These are phyloP conservation scores for Simplicillium sp. DNA, from an alignment of 2,329 filamentous ascomycete genomes.

Conservation along the genomic window DNA sequence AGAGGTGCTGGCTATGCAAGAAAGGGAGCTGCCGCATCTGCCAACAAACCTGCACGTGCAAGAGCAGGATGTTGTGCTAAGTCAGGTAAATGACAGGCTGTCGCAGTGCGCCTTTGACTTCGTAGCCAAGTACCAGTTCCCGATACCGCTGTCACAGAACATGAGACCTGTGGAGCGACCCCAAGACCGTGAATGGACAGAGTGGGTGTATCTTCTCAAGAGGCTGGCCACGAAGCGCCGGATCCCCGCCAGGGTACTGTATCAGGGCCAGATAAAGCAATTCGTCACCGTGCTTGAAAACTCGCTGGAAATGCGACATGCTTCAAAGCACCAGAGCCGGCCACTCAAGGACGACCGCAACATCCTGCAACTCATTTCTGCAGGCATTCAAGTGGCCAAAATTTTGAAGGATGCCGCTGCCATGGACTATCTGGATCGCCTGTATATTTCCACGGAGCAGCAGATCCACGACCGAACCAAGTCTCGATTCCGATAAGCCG, in stretches of 20 bases:
- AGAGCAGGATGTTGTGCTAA: conserved; percentile 75
- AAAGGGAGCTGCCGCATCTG: conserved; percentile 71
- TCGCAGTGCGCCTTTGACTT: conserved; percentile 85
- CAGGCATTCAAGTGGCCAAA: conserved; percentile 79
- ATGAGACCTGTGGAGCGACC: conserved; percentile 68
- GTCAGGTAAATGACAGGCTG: conserved; percentile 73
- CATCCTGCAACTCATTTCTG: conserved; percentile 78
- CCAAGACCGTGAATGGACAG: conserved; percentile 78
- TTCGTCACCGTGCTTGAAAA: conserved; percentile 84
- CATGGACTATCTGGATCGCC: conserved; percentile 71
- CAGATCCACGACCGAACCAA: conserved; percentile 60
- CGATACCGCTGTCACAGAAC: conserved; percentile 73
- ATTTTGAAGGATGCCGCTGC: conserved; percentile 76
- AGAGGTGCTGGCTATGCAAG: conserved; percentile 64
- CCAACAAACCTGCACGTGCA: conserved; percentile 75
- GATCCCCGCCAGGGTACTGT: conserved; percentile 74
- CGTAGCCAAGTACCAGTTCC: conserved; percentile 84
- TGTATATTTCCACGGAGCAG: conserved; percentile 76
- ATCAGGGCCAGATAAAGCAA: conserved; percentile 87
- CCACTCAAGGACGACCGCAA: conserved; percentile 83
- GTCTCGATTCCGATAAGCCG: conserved; percentile 25
- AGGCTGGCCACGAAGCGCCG: conserved; percentile 76
- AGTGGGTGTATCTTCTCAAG: conserved; percentile 85
- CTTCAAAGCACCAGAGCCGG: conserved; percentile 72
- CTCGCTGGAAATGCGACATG: conserved; percentile 79